Percentiles rank a stretch among this genome's conserved stretches.
Evolutionary conservation across 805 yeast species (phyloP).

Genomic region (Saccharomycopsis selenospora): DNA sequence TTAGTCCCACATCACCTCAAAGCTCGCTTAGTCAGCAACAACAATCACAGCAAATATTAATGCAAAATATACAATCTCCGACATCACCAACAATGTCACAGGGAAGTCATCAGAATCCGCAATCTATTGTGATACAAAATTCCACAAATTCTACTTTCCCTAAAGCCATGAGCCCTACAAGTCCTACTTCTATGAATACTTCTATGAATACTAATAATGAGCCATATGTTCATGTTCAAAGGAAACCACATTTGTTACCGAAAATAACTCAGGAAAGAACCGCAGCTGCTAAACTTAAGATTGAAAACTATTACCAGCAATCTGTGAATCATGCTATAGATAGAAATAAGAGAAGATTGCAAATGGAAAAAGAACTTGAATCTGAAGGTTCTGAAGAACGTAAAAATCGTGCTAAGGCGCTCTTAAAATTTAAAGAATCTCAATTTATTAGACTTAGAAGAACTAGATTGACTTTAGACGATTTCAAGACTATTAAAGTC

Average conservation of each 20-base stretch:
- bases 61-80: neutral
- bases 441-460: constrained; percentile 78
- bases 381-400: constrained; percentile 77
- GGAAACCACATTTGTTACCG: constrained; percentile 76
- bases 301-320: constrained; percentile 80
- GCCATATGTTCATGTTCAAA: constrained; percentile 58
- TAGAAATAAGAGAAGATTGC: constrained; percentile 85
- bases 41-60: neutral
- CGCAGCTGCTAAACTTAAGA: constrained; percentile 69
- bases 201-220: constrained; percentile 3
- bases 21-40: neutral
- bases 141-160: too few relatives aligned
- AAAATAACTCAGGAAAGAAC: constrained; percentile 75
- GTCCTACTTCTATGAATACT: constrained; percentile 9
- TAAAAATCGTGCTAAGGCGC: constrained; percentile 69
- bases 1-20: too few relatives aligned
- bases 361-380: constrained; percentile 62
- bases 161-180: neutral
- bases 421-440: constrained; percentile 83
- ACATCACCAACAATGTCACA: neutral
- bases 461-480: constrained; percentile 75
- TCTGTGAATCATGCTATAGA: constrained; percentile 90
- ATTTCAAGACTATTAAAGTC: constrained; percentile 78
- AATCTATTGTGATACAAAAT: too few relatives aligned
- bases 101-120: too few relatives aligned